Conservation (phyloP, 2,329 filamentous ascomycete genomes). For the Fusarium nodosum region DNA sequence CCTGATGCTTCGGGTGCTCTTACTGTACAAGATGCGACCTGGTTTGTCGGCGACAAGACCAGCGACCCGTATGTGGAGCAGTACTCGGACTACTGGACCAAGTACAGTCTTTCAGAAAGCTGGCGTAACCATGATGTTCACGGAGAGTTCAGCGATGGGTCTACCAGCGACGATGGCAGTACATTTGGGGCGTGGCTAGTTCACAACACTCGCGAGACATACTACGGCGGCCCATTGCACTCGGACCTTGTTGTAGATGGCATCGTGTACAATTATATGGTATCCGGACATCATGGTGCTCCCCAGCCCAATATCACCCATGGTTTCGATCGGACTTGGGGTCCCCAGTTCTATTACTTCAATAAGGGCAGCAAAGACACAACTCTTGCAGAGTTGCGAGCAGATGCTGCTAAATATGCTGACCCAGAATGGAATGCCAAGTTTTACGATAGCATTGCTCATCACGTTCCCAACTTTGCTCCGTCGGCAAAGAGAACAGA, state of each 20-base stretch:
- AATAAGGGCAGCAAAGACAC: constrained; percentile 55
- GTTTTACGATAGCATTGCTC: constrained; percentile 40
- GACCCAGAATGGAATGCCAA: constrained; percentile 36
- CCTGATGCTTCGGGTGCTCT: constrained; percentile 57
- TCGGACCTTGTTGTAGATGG: constrained; percentile 73
- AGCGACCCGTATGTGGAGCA: constrained; percentile 66
- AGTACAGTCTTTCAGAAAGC: constrained; percentile 70
- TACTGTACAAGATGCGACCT: constrained; percentile 73
- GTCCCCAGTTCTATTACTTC: constrained; percentile 73
- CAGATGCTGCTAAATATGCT: constrained; percentile 33
- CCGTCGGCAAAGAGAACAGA: constrained; percentile 23
- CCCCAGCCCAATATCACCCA: constrained; percentile 72
- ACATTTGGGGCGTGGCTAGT: constrained; percentile 72
- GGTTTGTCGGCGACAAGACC: constrained; percentile 68
- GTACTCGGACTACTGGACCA: constrained; percentile 72
- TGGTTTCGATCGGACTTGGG: constrained; percentile 74
- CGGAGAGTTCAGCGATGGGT: constrained; percentile 59
- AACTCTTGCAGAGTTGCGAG: constrained; percentile 12
- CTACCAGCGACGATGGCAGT: constrained; percentile 60
- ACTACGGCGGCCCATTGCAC: constrained; percentile 71
- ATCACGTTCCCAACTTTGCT: constrained; percentile 26
- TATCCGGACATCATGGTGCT: constrained; percentile 72
- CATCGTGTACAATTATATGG: constrained; percentile 73
- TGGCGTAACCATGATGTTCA: constrained; percentile 72
- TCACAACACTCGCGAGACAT: constrained; percentile 72